Percentiles rank a stretch among this genome's conserved stretches.
phyloP scores from a whole-genome alignment of 2,329 filamentous ascomycete genomes.

The Macrophomina tecta region DNA sequence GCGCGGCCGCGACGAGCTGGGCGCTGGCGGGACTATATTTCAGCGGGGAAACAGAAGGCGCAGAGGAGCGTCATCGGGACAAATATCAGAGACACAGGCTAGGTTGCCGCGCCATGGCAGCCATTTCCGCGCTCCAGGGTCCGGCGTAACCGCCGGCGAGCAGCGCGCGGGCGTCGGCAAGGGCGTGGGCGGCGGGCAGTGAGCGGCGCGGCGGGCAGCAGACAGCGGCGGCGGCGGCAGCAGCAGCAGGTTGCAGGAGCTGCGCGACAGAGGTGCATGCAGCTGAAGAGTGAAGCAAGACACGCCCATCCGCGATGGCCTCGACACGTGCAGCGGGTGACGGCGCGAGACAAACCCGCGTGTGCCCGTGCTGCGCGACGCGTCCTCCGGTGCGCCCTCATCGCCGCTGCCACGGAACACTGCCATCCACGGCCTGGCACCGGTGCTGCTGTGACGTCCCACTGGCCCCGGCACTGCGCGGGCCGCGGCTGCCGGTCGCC shows the following conservation, averaged over 20 bases:
- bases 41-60: constrained; percentile 19
- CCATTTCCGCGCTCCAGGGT: constrained; percentile 16
- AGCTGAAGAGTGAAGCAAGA: constrained; percentile 24
- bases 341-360: no score
- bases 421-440: no score
- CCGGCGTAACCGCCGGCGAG: constrained; percentile 8
- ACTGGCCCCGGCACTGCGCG: neutral
- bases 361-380: neutral
- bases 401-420: no score
- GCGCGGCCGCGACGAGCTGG: neutral
- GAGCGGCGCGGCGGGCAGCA: no score
- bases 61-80: constrained; percentile 25
- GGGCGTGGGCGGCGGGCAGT: no score
- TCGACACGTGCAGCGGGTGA: constrained; percentile 7
- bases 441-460: no score
- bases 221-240: no score
- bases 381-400: neutral
- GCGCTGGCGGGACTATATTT: constrained; percentile 15
- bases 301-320: constrained; percentile 17
- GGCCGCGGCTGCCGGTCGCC: neutral
- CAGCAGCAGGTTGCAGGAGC: neutral
- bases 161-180: neutral
- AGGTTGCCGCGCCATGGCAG: constrained; percentile 14
- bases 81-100: constrained; percentile 5
- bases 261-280: constrained; percentile 20